Percentiles rank a stretch among this genome's conserved stretches.
Conservation (phyloP, 208 protist species). For the Angomonas desouzai region DNA sequence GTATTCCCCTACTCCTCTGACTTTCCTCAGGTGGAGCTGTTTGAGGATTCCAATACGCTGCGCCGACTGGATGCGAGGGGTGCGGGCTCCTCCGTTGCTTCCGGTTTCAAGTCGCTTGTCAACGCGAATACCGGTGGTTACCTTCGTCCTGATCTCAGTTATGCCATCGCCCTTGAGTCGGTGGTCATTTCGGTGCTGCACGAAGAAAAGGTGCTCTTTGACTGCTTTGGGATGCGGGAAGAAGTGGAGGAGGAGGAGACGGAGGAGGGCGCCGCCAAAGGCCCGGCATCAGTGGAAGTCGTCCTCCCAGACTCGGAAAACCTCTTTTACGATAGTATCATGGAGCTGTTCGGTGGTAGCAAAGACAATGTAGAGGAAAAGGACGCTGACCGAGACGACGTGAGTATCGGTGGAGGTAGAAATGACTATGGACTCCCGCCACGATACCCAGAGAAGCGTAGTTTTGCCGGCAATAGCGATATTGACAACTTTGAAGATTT, state of each 20-base stretch:
- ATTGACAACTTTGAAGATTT: background rate
- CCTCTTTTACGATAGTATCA: slow-evolving; percentile 54
- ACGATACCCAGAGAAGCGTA: background rate
- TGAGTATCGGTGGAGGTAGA: background rate
- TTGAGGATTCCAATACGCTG: slow-evolving; percentile 38
- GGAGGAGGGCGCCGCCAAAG: slow-evolving; percentile 9
- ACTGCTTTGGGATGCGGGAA: slow-evolving; percentile 65
- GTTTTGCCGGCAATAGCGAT: background rate
- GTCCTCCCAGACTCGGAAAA: slow-evolving; percentile 15
- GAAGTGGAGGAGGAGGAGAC: slow-evolving; percentile 8
- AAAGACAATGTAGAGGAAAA: slow-evolving; percentile 12
- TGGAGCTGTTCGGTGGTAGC: slow-evolving; percentile 73
- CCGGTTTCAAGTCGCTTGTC: slow-evolving; percentile 28
- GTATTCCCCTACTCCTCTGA: slow-evolving; percentile 42
- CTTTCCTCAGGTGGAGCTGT: slow-evolving; percentile 38
- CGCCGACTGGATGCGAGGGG: slow-evolving; percentile 33
- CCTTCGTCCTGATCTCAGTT: slow-evolving; percentile 69
- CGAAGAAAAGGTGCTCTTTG: slow-evolving; percentile 60
- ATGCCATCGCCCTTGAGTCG: slow-evolving; percentile 76
- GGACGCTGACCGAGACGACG: background rate
- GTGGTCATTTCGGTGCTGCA: slow-evolving; percentile 48
- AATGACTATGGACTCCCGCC: background rate
- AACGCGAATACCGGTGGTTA: slow-evolving; percentile 26
- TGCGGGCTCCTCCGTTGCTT: slow-evolving; percentile 27
- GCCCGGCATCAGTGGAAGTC: slow-evolving; percentile 4